Conservation (phyloP, 2,329 filamentous ascomycete species). For the Colletotrichum musicola region DNA sequence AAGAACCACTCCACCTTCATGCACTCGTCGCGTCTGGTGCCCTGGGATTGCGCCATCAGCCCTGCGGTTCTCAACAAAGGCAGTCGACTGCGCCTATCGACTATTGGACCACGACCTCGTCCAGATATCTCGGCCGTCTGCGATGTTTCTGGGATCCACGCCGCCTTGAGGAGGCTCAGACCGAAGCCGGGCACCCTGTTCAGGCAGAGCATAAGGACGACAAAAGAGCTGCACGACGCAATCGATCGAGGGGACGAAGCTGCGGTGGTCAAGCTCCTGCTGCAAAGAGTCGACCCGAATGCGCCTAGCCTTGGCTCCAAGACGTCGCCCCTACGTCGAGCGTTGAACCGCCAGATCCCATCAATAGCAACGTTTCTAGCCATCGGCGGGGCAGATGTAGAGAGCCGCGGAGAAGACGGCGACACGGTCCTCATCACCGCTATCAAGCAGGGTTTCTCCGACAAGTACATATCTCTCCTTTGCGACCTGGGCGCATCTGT, state of each 20-base stretch:
- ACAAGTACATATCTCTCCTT: slow-evolving; percentile 41
- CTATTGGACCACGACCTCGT: slow-evolving; percentile 20
- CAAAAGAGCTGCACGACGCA: slow-evolving; percentile 42
- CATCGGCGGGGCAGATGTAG: slow-evolving; percentile 42
- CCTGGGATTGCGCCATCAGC: slow-evolving; percentile 36
- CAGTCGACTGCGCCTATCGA: slow-evolving; percentile 33
- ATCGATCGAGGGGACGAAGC: slow-evolving; percentile 42
- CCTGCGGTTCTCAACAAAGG: slow-evolving; percentile 38
- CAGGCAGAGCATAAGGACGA: slow-evolving; percentile 35
- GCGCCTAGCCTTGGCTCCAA: slow-evolving; percentile 33
- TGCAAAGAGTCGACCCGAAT: slow-evolving; percentile 42
- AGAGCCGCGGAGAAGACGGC: slow-evolving; percentile 36
- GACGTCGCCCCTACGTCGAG: slow-evolving; percentile 41
- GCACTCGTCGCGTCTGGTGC: slow-evolving; percentile 32
- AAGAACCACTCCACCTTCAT: slow-evolving; percentile 37
- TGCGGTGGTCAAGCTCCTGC: slow-evolving; percentile 41
- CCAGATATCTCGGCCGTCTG: slow-evolving; percentile 16
- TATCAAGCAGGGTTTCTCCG: slow-evolving; percentile 39
- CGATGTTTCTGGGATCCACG: slow-evolving; percentile 25
- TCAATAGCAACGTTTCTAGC: slow-evolving; percentile 42
- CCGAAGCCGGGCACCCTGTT: slow-evolving; percentile 29
- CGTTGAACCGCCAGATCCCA: slow-evolving; percentile 39
- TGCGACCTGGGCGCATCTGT: slow-evolving; percentile 43
- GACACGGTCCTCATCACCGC: slow-evolving; percentile 42
- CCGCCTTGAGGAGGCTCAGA: slow-evolving; percentile 29